Conservation (phyloP, 2,329 filamentous ascomycete genomes). For the Atkinsonella texensis region DNA sequence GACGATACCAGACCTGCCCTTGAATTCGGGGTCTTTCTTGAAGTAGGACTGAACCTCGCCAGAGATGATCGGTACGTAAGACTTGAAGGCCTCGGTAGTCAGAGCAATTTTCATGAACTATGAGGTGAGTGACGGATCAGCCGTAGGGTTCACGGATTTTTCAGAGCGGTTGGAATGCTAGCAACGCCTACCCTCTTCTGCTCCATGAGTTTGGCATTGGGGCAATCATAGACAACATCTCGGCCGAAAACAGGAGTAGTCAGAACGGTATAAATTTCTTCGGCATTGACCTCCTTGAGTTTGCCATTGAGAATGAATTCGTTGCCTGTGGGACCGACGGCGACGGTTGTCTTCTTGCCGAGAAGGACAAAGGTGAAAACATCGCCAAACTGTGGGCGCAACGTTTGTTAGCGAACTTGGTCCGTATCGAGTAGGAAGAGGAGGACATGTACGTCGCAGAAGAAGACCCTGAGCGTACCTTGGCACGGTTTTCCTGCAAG, state of each 20-base stretch:
- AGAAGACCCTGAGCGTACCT: slow-evolving; percentile 39
- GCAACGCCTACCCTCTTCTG: slow-evolving; percentile 65
- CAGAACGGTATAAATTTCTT: slow-evolving; percentile 78
- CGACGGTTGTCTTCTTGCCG: slow-evolving; percentile 82
- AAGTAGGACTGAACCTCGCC: slow-evolving; percentile 63
- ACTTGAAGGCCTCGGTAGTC: slow-evolving; percentile 59
- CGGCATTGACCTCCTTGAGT: slow-evolving; percentile 77
- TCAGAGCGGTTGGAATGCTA: neutral
- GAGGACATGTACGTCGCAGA: neutral
- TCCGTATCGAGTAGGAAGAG: neutral
- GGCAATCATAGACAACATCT: slow-evolving; percentile 84
- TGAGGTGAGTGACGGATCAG: neutral
- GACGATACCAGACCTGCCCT: slow-evolving; percentile 54
- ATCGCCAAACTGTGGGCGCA: slow-evolving; percentile 58
- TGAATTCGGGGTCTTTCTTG: slow-evolving; percentile 53
- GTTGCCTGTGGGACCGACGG: slow-evolving; percentile 69
- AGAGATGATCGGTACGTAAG: slow-evolving; percentile 69
- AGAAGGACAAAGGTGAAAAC: slow-evolving; percentile 83
- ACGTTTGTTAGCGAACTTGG: slow-evolving; percentile 21
- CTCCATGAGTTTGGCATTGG: slow-evolving; percentile 87
- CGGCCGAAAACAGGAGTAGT: slow-evolving; percentile 64
- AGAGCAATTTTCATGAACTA: slow-evolving; percentile 74
- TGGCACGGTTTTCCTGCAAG: slow-evolving; percentile 63
- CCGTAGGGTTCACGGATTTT: neutral
- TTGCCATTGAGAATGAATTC: slow-evolving; percentile 90